Base-by-base conservation (phyloP, 352 stramenopile species). In the Phytophthora tubulina region DNA sequence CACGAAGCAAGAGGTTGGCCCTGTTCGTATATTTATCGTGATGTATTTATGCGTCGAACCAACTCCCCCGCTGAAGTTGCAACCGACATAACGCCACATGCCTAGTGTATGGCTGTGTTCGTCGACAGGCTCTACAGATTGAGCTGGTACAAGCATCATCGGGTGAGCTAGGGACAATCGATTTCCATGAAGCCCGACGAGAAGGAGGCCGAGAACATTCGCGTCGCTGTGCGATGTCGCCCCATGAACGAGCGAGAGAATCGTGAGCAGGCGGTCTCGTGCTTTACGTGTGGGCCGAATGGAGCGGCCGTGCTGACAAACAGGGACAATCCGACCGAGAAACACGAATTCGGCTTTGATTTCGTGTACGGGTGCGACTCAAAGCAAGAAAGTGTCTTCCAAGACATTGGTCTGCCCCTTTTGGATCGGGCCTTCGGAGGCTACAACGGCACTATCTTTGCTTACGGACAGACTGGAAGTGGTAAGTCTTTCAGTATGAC, bases 391-490 rank as follows among this genome's bases (percentile, higher is more conserved):
- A 67, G 67, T 11, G 86, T 97, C 17, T 97, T 95, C 56, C 55
- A 84, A 27, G 88, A 95, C 63, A 94, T 97, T 52, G 91, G 87
- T 32, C 64, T 80, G 17, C 88, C 90, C 1, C 84, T 96, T 53
- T 69, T 97, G 7, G 88, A 96, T 69, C 79, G 86, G 9, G 90
- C 90, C 6, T 96, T 96, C 44, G 87, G 82, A 8, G 91, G 90
- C 0, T 96, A 97, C 74, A 97, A 97, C 42, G 90, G 88, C 63
- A 97, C 91, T n/a, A 96, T 97, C 63, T 96, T 97, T 71, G 91
- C 91, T 13, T 97, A 96, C 42, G 89, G 90, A 17, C 90, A 97
- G 68, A 97, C 90, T 3, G 89, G 90, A 5, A 96, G 86, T 68
- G 90, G 88, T 17, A 97, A 97, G 65, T 95, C 90, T 30, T 97